Base-by-base conservation (phyloP, 768 basidiomycete species). In the Trametes cingulata region DNA sequence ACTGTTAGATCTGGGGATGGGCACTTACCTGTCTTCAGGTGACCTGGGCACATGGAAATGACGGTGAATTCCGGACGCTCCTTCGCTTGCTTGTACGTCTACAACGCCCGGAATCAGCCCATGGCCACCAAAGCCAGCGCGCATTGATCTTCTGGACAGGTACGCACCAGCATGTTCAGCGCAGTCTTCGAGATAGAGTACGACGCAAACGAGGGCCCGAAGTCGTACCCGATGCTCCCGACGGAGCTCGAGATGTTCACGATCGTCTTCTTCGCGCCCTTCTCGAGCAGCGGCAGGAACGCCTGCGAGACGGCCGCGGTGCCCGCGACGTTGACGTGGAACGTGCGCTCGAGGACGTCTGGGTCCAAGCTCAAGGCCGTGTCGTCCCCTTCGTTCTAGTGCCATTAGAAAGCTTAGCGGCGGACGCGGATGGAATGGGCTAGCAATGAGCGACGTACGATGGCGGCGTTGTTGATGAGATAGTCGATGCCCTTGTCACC, bases 151-250 rank as follows among this genome's bases (percentile, higher is more conserved):
- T n/a, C n/a, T n/a, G 10, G 10, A 33, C 29, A 10, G 4, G 9
- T 13, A 2, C 72, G 27, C 56, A 77, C 76, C 46, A 77, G 65
- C 77, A 77, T 78, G 56, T 76, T 76, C 36, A 77, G 61, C 14
- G 71, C 75, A 3, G 70, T 64, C 65, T 78, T 77, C 25, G 65
- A 71, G 48, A 76, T 70, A 13, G 68, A 66, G 56, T 78, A 78
- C 22, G 69, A 67, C 25, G 72, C 53, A 39, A 58, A 52, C 39
- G 55, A 53, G 0, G 52, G 59, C 1, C 71, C 73, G 40, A 62
- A 19, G 17, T 42, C 58, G 72, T 66, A 14, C 33, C 46, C 66
- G 46, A 52, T 49, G 60, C 75, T 76, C 4, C 65, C 71, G 10
- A 76, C 55, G 1, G 67, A 67, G 52, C 69, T 68, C 2, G 70